Evolutionary conservation across 2,329 filamentous ascomycete species (phyloP), one percentile per base, ranked within the genome.

Genomic region (Penicillium expansum): DNA sequence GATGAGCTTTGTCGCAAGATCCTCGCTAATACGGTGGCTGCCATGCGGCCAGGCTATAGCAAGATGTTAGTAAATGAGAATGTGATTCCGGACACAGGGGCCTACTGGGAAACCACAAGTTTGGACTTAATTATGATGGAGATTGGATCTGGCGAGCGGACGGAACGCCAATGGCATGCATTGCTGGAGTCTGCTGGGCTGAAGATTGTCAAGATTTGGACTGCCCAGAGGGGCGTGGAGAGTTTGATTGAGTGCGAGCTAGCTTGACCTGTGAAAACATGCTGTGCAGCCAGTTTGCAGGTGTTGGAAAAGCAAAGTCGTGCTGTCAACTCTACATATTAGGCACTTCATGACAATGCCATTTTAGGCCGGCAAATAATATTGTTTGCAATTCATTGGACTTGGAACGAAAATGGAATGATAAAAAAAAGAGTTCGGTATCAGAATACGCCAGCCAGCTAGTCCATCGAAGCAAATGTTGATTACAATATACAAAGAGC

Each of bases 41-140:
- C 73, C 1, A 77, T 79, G 73, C 66, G 62, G n/a, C 68, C 62
- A 3, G 70, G 72, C 0, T 72, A 77, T 58, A 77, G 74, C 8
- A 75, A 76, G 51, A 41, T 81, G 5, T 61, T 82, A 16, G 70
- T 82, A 37, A 74, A 76, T 33, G 78, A 80, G 42, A 72, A 73
- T 50, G 65, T 77, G 0, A 63, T 80, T 16, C 74, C 75, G 4
- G 70, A 74, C 9, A 68, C 57, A 1, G 69, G 68, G 1, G 69
- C 76, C 0, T 57, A 63, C 5, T 67, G 65, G 58, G 66, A 70
- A 18, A 61, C 62, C 1, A 73, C 70, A 1, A 62, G 64, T 13
- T 59, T 77, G 33, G 78, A 80, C 62, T 65, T 77, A 50, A 66
- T 72, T 33, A 77, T 80, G 76, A 74, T 79, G 72, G 60, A 70